Evolutionary conservation across 2,329 filamentous ascomycete species (phyloP), one percentile per base, ranked within the genome.

Genomic region (Monilinia vaccinii-corymbosi): DNA sequence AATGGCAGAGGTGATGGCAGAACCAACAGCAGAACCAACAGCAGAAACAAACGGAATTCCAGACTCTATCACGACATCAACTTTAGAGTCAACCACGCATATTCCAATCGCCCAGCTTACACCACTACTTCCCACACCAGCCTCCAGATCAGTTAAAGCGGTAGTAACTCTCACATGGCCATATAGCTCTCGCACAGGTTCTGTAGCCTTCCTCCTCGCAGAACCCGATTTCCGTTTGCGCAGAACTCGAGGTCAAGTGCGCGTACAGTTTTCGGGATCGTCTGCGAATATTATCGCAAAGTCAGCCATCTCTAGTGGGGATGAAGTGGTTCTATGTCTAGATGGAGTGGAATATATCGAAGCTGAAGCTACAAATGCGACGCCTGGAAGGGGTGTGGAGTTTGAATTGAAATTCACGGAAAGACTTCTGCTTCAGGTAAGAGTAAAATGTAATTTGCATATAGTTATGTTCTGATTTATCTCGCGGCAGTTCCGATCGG

Each of bases 91-190:
- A 25, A 70, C 71, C 58, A 68, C 71, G 18, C 71, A 73, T 28
- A 81, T 79, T 11, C 75, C 82, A 21, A 86, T 87, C 66, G 77
- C 83, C 9, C 75, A 81, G 62, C 76, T 87, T 38, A 71, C 67
- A 38, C 81, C 83, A 7, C 74, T 77, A 10, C 68, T 84, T 7
- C 60, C 73, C 16, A 71, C 78, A 14, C 71, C 73, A 28, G 60
- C 69, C 2, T 71, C 74, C 7, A 75, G 75, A 62, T 75, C 77
- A 14, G 74, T 96, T 36, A 80, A 83, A 61, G 91, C 89, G 44
- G 78, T 88, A 18, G 83, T 97, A 25, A 93, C 91, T 10, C 83
- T 97, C 40, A 85, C 90, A 61, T 97, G 93, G 92, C 93, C 93
- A 0, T 97, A 90, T 73, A 96, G 89, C 65, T 88, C 87, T 25